A percentile compares a stretch with the other conserved stretches of the same genome.
Conservation (phyloP, 352 stramenopile genomes). For the Poterioochromonas sp. region DNA sequence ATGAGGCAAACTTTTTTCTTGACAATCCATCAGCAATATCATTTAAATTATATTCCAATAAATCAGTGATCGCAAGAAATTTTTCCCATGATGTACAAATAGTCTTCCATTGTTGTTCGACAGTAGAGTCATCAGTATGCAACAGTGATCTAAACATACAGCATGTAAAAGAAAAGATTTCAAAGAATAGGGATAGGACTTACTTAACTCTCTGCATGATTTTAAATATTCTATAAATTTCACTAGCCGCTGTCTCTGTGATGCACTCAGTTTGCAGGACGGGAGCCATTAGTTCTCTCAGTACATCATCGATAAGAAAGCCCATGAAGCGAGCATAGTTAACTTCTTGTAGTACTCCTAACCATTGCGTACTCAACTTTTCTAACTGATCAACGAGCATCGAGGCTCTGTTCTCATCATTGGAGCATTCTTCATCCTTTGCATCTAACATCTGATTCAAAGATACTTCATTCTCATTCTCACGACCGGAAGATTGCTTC, state of each 20-base stretch:
- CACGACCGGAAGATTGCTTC: not conserved
- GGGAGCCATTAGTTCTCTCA: not conserved
- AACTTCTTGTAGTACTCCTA: not conserved
- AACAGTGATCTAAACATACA: not conserved
- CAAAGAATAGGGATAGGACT: not conserved
- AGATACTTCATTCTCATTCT: not conserved
- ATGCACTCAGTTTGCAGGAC: not conserved
- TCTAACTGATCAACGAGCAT: not conserved
- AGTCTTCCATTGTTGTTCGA: not conserved
- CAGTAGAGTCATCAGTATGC: not conserved
- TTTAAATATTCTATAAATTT: not conserved
- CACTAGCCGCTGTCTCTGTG: not conserved
- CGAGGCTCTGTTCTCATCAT: not conserved
- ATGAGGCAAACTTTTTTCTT: not conserved
- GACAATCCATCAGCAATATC: constrained; percentile 3
- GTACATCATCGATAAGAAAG: not conserved
- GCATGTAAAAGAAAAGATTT: not conserved
- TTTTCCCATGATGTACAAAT: not conserved
- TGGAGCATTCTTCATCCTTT: not conserved
- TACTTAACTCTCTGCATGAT: not conserved
- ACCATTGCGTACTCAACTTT: not conserved
- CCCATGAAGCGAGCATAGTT: not conserved
- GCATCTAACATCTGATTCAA: not conserved
- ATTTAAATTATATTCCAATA: constrained; percentile 15
- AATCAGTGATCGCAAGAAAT: constrained; percentile 2